phyloP scores from a whole-genome alignment of 345 rosid genomes.

The Brassica juncea region DNA sequence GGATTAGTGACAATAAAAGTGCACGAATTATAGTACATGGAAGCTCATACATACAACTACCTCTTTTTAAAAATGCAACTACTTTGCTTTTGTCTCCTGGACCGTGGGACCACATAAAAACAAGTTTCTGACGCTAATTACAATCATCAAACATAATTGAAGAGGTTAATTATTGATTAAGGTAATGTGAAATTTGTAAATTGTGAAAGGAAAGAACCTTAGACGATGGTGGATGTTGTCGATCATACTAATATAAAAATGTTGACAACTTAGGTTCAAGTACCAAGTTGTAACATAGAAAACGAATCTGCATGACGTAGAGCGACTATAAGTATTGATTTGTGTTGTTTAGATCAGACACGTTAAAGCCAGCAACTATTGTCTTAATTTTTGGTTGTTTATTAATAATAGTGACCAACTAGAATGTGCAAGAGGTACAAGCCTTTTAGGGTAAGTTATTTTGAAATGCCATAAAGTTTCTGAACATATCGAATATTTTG shows the following conservation, averaged over 20 bases:
- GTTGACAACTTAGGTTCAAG: constrained; percentile 25
- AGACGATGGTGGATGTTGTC: not conserved
- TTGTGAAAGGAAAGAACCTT: constrained; percentile 7
- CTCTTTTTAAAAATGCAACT: not conserved
- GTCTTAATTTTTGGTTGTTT: constrained; percentile 25
- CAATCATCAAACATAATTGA: constrained; percentile 36
- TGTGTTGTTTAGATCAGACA: constrained; percentile 36
- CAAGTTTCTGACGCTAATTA: constrained; percentile 35
- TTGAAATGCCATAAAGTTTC: not conserved
- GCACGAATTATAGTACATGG: constrained; percentile 23
- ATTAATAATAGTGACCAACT: not conserved
- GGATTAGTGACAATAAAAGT: constrained; percentile 1
- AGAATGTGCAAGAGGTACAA: constrained; percentile 32
- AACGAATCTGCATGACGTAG: constrained; percentile 40
- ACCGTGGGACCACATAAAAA: constrained; percentile 26
- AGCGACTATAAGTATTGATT: constrained; percentile 29
- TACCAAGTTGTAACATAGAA: constrained; percentile 42
- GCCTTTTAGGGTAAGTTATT: not conserved
- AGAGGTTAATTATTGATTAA: constrained; percentile 31
- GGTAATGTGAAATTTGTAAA: constrained; percentile 15
- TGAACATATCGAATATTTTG: constrained; percentile 5
- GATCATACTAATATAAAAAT: constrained; percentile 4
- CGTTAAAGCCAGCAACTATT: constrained; percentile 30
- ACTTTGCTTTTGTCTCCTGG: constrained; percentile 2
- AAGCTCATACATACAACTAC: constrained; percentile 36